Percentiles rank a stretch among this genome's conserved stretches.
phyloP scores from a whole-genome alignment of 371 early-diverging fungal species.

The Nematocida sp. region DNA sequence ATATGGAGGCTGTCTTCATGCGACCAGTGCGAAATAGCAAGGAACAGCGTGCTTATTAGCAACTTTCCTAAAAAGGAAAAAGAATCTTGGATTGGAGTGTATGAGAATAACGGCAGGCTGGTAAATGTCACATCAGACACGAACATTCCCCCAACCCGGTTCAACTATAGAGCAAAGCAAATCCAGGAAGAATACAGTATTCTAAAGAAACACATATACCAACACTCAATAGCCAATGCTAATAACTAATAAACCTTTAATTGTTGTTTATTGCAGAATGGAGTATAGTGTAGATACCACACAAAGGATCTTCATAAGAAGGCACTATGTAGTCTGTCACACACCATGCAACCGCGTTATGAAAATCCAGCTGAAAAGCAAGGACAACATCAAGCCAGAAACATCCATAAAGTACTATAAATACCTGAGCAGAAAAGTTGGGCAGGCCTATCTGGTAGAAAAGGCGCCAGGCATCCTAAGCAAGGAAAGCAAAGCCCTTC shows the following conservation, averaged over 20 bases:
- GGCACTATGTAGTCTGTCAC: constrained; percentile 37
- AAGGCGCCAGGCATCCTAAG: neutral
- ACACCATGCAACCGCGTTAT: constrained; percentile 17
- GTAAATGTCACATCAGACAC: constrained; percentile 75
- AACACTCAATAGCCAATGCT: no score
- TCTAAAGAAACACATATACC: neutral
- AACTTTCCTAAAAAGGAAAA: constrained; percentile 82
- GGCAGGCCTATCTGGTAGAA: neutral
- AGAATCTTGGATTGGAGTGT: constrained; percentile 79
- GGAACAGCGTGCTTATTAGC: constrained; percentile 82
- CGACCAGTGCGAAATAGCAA: constrained; percentile 92
- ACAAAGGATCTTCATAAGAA: constrained; percentile 23
- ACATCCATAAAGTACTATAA: constrained; percentile 31
- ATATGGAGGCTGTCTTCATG: constrained; percentile 84
- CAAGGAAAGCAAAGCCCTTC: constrained; percentile 24
- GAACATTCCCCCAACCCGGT: constrained; percentile 82
- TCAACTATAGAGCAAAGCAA: constrained; percentile 68
- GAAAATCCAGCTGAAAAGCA: constrained; percentile 8
- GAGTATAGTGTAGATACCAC: constrained; percentile 15
- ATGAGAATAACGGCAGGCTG: constrained; percentile 70
- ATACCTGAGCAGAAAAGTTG: constrained; percentile 23
- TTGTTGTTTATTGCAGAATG: neutral
- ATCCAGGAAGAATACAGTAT: constrained; percentile 30
- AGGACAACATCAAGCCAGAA: constrained; percentile 2
- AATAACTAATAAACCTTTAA: neutral